Evolutionary conservation across 1,284 basidiomycete genomes (phyloP), one percentile per base, ranked within the genome.

Genomic region (Microstroma glucosiphilum): DNA sequence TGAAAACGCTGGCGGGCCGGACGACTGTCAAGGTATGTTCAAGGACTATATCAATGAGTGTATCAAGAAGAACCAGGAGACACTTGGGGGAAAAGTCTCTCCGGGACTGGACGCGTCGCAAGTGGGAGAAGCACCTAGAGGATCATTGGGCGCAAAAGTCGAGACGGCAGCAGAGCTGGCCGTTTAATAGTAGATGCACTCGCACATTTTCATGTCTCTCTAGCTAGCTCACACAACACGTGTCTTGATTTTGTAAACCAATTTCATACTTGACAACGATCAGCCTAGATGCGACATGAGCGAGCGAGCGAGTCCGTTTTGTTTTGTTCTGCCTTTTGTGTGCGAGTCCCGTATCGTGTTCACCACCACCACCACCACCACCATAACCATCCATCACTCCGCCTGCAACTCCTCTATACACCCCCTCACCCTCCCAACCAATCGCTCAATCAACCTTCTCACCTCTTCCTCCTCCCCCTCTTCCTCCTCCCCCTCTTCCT

Each of bases 1-100:
- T 1, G 76, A 78, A 60, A 73, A 75, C 60, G 73, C 73, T 19
- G 76, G 76, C 56, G 76, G 76, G 6, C 76, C 76, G 9, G 75
- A 78, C 60, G 76, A 78, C 58, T 76, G 73, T 54, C 70, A 75
- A 59, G 70, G 70, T 23, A 71, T 78, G 66, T 78, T 78, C 63
- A 69, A 69, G 57, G 76, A 78, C 70, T 78, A 69, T 61, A 69
- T 78, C 56, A 68, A 73, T 59, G 73, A 76, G 60, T 73, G 75
- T 21, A 67, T 74, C 21, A 62, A 62, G 46, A 69, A 73, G 63
- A 73, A 72, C 63, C 40, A 30, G 12, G 40, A 40, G 6, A 46
- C 30, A 17, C 43, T 17, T 12, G 60, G 60, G 2, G 6, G 51
- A 11, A 40, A n/a, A 6, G 17, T 54, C 51, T 42, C 58, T 6